A percentile compares a stretch with the other conserved stretches of the same genome.
Conservation (phyloP, 345 rosid species). For the Pistacia integerrima region DNA sequence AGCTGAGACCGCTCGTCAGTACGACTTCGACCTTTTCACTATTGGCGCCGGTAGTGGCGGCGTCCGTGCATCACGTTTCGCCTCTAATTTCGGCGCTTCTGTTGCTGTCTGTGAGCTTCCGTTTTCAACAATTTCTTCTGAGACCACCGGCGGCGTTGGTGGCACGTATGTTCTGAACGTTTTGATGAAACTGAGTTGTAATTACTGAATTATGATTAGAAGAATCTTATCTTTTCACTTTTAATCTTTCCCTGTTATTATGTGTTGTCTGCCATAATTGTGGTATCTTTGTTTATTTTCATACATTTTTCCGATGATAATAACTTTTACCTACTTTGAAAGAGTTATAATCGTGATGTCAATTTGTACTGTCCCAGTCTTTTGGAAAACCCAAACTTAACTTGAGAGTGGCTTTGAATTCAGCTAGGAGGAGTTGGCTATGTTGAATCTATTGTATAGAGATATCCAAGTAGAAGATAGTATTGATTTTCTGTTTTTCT, state of each 20-base stretch:
- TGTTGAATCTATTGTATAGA: no score
- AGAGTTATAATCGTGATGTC: neutral
- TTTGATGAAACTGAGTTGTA: neutral
- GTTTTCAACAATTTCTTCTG: slow-evolving; percentile 85
- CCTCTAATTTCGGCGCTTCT: slow-evolving; percentile 80
- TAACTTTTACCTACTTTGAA: neutral
- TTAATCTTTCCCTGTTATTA: no score
- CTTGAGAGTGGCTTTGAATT: no score
- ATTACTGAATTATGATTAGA: no score
- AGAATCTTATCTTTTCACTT: no score
- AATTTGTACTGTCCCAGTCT: neutral
- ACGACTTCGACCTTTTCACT: slow-evolving; percentile 94
- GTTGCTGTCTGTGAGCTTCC: slow-evolving; percentile 98
- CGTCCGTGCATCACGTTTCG: slow-evolving; percentile 93
- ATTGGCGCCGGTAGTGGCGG: slow-evolving; percentile 98
- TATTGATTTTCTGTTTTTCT: neutral
- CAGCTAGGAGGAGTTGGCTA: no score
- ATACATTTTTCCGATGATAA: no score
- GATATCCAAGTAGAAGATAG: neutral
- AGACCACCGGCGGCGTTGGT: slow-evolving; percentile 89
- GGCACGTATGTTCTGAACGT: slow-evolving; percentile 69
- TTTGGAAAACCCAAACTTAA: no score
- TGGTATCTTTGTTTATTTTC: no score
- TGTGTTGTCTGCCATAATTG: no score
- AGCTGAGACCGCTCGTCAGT: slow-evolving; percentile 53